These are phyloP conservation scores for Brettanomyces naardenensis DNA, from an alignment of 805 yeast genomes.

Conservation along the genomic window DNA sequence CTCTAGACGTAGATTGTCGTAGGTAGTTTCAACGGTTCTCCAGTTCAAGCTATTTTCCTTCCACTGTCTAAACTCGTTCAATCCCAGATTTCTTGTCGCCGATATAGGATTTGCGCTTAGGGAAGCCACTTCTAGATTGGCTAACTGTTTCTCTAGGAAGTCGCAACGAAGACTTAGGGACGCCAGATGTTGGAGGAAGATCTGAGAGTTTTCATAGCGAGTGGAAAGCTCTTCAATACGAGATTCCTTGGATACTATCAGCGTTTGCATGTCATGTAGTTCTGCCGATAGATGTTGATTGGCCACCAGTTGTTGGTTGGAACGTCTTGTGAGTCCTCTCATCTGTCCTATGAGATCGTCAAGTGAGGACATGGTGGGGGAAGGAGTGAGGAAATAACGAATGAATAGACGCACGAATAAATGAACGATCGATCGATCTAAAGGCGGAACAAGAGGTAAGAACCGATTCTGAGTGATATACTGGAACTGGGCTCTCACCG, in stretches of 20 bases:
- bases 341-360: constrained; percentile 12
- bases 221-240: constrained; percentile 17
- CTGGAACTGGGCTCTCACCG: too few relatives aligned
- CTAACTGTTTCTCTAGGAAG: constrained; percentile 26
- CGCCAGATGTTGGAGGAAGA: constrained; percentile 24
- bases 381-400: background rate
- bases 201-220: constrained; percentile 19
- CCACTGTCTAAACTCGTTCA: constrained; percentile 15
- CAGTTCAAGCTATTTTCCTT: constrained; percentile 32
- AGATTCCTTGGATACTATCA: constrained; percentile 14
- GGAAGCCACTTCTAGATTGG: constrained; percentile 17
- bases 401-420: too few relatives aligned
- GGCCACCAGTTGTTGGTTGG: background rate
- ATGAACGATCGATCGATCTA: too few relatives aligned
- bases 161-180: constrained; percentile 26
- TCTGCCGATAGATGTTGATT: constrained; percentile 12
- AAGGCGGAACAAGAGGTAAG: too few relatives aligned
- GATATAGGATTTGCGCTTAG: constrained; percentile 6
- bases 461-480: too few relatives aligned
- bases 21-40: constrained; percentile 38
- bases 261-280: constrained; percentile 12
- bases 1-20: constrained; percentile 35
- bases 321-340: constrained; percentile 10
- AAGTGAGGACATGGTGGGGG: background rate
- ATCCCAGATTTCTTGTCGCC: constrained; percentile 16